A percentile compares a stretch with the other conserved stretches of the same genome.
Evolutionary conservation across 345 rosid species (phyloP).

Genomic region (Heritiera littoralis): DNA sequence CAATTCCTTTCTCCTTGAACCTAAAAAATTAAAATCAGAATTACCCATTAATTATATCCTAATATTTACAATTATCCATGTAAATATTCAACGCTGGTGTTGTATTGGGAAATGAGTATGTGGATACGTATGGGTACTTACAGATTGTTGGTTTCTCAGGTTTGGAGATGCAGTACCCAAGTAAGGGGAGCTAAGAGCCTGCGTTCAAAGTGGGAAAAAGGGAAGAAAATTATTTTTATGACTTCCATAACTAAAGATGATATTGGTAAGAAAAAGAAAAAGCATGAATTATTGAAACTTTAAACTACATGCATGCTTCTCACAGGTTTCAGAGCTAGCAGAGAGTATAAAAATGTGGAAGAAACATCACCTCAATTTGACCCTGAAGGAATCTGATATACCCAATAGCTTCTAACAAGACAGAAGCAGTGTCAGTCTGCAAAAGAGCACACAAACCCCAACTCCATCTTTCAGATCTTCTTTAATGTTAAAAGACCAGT

Average conservation of each 20-base stretch:
- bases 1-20: constrained; percentile 35
- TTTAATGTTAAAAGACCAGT: constrained; percentile 26
- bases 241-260: constrained; percentile 28
- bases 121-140: constrained; percentile 29
- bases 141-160: constrained; percentile 45
- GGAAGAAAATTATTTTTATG: constrained; percentile 14
- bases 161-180: constrained; percentile 42
- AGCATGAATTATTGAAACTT: constrained; percentile 33
- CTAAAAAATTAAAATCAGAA: constrained; percentile 9
- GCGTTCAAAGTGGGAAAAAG: constrained; percentile 18
- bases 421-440: constrained; percentile 75
- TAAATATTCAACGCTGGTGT: background rate
- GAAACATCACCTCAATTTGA: constrained; percentile 59
- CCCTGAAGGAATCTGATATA: constrained; percentile 67
- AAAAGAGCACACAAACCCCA: constrained; percentile 32
- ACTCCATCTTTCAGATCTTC: constrained; percentile 20
- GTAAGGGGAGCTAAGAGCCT: constrained; percentile 63
- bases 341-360: constrained; percentile 29
- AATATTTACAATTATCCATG: too few species aligned
- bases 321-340: constrained; percentile 31
- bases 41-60: background rate
- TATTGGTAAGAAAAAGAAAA: background rate
- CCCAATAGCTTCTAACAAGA: constrained; percentile 64
- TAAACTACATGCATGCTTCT: constrained; percentile 30
- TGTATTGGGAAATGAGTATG: constrained; percentile 15